Evolutionary conservation across 768 basidiomycete genomes (phyloP).

Genomic region (Serendipita vermifera): DNA sequence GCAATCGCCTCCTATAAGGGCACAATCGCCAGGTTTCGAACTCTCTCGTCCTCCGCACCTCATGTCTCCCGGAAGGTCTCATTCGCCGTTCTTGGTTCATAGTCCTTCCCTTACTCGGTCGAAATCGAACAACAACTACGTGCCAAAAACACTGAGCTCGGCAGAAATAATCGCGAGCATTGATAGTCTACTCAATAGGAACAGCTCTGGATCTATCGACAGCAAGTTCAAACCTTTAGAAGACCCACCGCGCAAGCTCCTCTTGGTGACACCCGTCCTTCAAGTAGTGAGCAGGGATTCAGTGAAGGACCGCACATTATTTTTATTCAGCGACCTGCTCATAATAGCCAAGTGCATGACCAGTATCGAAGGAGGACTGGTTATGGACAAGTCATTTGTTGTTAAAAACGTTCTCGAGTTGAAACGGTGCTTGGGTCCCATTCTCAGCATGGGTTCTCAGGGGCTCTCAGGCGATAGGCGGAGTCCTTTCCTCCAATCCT

Average conservation of each 20-base stretch:
- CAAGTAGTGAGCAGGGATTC: constrained; percentile 92
- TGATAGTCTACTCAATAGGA: not conserved
- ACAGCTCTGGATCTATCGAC: constrained; percentile 24
- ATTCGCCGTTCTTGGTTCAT: not conserved
- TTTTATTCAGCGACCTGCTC: constrained; percentile 93
- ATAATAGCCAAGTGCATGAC: constrained; percentile 84
- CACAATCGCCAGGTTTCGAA: not conserved
- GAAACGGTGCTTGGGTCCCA: constrained; percentile 7
- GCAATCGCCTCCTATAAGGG: constrained; percentile 7
- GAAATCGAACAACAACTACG: not conserved
- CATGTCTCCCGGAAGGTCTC: not conserved
- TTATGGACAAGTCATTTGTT: constrained; percentile 61
- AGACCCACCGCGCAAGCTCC: constrained; percentile 72
- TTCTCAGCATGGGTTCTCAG: constrained; percentile 36
- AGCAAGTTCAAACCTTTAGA: constrained; percentile 40
- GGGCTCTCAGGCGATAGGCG: constrained; percentile 12
- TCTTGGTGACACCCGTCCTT: constrained; percentile 73
- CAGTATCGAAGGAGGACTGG: constrained; percentile 33
- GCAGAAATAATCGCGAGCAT: not conserved
- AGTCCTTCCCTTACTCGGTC: not conserved
- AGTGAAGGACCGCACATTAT: constrained; percentile 89
- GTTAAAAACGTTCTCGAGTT: constrained; percentile 85
- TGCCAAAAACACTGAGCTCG: constrained; percentile 3
- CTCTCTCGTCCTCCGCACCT: not conserved
- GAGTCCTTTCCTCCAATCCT: constrained; percentile 24